Evolutionary conservation across 2,329 filamentous ascomycete genomes (phyloP).

Genomic region (Diaporthe citri): DNA sequence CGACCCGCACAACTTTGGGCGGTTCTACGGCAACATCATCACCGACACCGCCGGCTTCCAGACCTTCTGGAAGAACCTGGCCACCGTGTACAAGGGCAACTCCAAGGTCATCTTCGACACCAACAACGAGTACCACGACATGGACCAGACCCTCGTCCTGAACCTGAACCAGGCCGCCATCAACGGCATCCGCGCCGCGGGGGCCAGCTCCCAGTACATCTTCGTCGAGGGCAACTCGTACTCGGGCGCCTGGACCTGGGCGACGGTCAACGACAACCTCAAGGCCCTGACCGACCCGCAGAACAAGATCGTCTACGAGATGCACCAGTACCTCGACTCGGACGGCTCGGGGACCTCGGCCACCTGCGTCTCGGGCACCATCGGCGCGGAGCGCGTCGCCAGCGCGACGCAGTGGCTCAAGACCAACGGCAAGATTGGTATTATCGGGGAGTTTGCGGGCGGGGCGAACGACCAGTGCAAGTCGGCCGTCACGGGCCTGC

Average conservation of each 20-base stretch:
- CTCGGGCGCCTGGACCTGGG: slow-evolving; percentile 49
- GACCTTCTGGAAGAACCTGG: slow-evolving; percentile 68
- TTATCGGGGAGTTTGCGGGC: slow-evolving; percentile 69
- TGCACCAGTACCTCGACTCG: slow-evolving; percentile 69
- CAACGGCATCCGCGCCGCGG: slow-evolving; percentile 67
- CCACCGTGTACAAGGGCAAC: slow-evolving; percentile 65
- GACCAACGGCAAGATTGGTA: slow-evolving; percentile 64
- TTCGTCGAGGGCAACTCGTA: slow-evolving; percentile 57
- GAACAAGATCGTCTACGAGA: slow-evolving; percentile 66
- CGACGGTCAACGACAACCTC: slow-evolving; percentile 54
- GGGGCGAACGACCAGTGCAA: slow-evolving; percentile 63
- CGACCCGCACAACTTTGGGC: slow-evolving; percentile 71
- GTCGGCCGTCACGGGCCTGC: slow-evolving; percentile 62
- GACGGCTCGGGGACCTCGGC: slow-evolving; percentile 64
- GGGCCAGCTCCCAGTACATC: slow-evolving; percentile 65
- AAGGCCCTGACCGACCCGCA: slow-evolving; percentile 59
- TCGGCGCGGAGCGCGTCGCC: slow-evolving; percentile 62
- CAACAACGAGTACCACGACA: slow-evolving; percentile 73
- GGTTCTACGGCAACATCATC: slow-evolving; percentile 66
- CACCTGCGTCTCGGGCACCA: slow-evolving; percentile 60
- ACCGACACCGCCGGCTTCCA: slow-evolving; percentile 64
- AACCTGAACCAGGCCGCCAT: slow-evolving; percentile 73
- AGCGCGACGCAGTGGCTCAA: slow-evolving; percentile 68
- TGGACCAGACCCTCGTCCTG: slow-evolving; percentile 68
- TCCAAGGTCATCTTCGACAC: slow-evolving; percentile 69